Evolutionary conservation across 2,329 filamentous ascomycete genomes (phyloP), one percentile per base, ranked within the genome.

Genomic region (Phialophora expanda): DNA sequence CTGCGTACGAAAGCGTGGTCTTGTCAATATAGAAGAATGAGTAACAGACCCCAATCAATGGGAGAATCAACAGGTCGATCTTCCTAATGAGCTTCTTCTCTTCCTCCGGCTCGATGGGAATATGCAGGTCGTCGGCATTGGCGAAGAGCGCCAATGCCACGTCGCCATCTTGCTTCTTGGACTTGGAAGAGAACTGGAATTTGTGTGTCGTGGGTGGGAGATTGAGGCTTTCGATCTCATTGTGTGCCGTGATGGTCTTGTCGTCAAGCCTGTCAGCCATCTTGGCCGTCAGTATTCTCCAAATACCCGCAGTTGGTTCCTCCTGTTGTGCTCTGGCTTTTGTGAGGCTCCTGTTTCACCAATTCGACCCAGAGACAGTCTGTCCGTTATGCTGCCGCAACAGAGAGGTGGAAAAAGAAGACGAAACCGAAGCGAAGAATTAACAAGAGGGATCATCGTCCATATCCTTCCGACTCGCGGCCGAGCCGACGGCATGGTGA

Each of bases 1-100:
- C 87, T 0, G 88, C 87, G 69, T 89, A 89, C 0, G 65, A 69
- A 30, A 73, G 61, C 1, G 71, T 72, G 26, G 72, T 74, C 51
- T 74, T 74, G 66, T 74, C 72, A 56, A 84, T 83, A 64, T 84
- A 84, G 66, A 81, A 81, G 72, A 85, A 85, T 0, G 81, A 80
- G 72, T 85, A 85, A 68, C 82, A 85, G 54, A 85, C 81, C 1
- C 80, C 81, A 44, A 85, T 73, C 65, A 84, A 84, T 2, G 85
- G 85, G n/a, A 87, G 67, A 66, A 87, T 86, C 80, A 86, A 84
- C 4, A 82, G 77, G 69, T 88, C 85, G 62, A 87, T 85, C 73
- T 86, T 87, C 70, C 83, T 77, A 17, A 85, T 76, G 8, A 86
- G 66, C 65, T 76, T 78, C 63, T 76, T 78, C 68, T 82, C 81